A percentile compares a stretch with the other conserved stretches of the same genome.
Conservation (phyloP, 73 alveolate species). For the Effrenium voratum region DNA sequence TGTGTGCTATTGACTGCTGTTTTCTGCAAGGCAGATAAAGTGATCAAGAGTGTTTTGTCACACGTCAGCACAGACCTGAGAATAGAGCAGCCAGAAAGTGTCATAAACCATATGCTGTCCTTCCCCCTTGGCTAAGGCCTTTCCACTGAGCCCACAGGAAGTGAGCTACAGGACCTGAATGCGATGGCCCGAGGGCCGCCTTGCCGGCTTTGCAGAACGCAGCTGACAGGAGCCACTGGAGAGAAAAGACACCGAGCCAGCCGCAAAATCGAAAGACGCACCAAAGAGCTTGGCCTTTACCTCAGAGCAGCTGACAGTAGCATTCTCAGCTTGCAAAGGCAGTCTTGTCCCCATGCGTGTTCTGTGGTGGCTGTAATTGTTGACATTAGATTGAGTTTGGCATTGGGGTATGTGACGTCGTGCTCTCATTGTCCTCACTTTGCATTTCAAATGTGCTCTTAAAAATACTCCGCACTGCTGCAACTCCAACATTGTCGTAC, state of each 20-base stretch:
- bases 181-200: no score
- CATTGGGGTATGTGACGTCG: no score
- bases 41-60: slow-evolving; percentile 64
- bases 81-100: background rate
- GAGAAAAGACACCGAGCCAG: background rate
- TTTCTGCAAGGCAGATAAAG: slow-evolving; percentile 27
- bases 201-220: no score
- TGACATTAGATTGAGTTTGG: no score
- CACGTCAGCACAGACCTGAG: background rate
- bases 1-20: background rate
- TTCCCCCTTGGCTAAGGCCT: slow-evolving; percentile 24
- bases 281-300: background rate
- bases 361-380: background rate
- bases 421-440: no score
- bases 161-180: slow-evolving; percentile 46
- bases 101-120: background rate
- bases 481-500: no score
- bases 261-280: background rate
- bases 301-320: background rate
- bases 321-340: background rate
- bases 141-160: slow-evolving; percentile 81
- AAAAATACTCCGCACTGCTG: no score
- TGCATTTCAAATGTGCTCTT: no score
- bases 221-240: slow-evolving; percentile 51
- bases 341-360: background rate